Evolutionary conservation across 2,329 filamentous ascomycete genomes (phyloP).

Genomic region (Penicillium sp.): DNA sequence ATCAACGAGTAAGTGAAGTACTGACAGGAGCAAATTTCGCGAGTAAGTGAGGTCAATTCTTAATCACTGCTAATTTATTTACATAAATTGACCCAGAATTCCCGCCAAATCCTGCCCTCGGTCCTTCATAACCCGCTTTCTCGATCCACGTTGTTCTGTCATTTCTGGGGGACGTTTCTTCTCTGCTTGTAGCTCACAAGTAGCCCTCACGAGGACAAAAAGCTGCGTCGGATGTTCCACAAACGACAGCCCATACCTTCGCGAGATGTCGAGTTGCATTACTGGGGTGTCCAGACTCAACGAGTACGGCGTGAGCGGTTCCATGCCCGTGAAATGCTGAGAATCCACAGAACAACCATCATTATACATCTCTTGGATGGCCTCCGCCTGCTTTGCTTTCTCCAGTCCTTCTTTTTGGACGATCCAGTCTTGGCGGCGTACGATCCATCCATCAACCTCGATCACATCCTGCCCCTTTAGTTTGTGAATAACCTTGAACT

Average conservation of each 20-base stretch:
- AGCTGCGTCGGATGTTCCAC: background rate
- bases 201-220: background rate
- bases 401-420: background rate
- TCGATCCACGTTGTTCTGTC: background rate
- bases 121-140: slow-evolving; percentile 28
- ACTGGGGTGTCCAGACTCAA: background rate
- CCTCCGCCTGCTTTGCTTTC: background rate
- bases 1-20: too few relatives aligned
- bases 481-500: background rate
- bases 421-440: background rate
- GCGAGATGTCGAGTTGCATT: background rate
- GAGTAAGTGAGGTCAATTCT: too few relatives aligned
- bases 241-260: background rate
- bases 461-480: background rate
- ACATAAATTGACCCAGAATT: slow-evolving; percentile 33
- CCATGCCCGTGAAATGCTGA: background rate
- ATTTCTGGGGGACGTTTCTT: background rate
- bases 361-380: background rate
- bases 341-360: background rate
- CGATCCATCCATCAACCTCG: background rate
- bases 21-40: too few relatives aligned
- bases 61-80: background rate
- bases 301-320: background rate
- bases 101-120: slow-evolving; percentile 27
- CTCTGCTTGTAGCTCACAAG: background rate